phyloP scores from a whole-genome alignment of 2,329 filamentous ascomycete genomes.

The Botrytis squamosa region DNA sequence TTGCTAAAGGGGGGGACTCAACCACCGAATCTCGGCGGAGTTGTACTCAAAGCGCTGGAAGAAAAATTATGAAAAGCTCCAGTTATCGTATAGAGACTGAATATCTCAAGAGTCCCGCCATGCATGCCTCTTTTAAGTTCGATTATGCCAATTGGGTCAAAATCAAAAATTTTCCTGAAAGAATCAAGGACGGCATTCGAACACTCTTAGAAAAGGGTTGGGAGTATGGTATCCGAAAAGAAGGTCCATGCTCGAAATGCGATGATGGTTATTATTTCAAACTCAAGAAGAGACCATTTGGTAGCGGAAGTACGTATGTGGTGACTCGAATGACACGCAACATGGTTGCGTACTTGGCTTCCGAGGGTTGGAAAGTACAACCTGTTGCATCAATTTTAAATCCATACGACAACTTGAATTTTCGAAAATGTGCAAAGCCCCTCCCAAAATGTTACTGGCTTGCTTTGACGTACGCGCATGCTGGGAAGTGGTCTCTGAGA shows the following conservation, averaged over 20 bases:
- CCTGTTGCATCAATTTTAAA: background rate
- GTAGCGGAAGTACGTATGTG: background rate
- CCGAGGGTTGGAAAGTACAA: slow-evolving; percentile 6
- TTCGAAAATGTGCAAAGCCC: background rate
- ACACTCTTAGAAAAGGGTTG: background rate
- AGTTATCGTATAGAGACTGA: slow-evolving; percentile 9
- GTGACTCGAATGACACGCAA: slow-evolving; percentile 6
- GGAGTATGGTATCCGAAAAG: background rate
- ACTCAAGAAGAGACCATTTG: slow-evolving; percentile 6
- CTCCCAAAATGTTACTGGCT: slow-evolving; percentile 21
- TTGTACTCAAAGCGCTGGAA: background rate
- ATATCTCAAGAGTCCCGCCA: background rate
- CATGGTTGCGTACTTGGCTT: slow-evolving; percentile 15
- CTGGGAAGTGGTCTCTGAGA: background rate
- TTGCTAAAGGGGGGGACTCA: background rate
- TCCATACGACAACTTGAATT: background rate
- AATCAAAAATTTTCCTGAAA: background rate
- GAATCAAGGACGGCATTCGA: slow-evolving; percentile 9
- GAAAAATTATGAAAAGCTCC: background rate
- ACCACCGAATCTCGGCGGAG: background rate
- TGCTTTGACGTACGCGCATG: background rate
- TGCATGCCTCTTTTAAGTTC: background rate
- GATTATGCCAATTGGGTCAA: background rate
- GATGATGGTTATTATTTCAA: background rate
- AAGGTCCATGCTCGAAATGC: background rate